These are phyloP conservation scores for Colletotrichum incanum DNA, from an alignment of 2,329 filamentous ascomycete genomes.

Conservation along the genomic window DNA sequence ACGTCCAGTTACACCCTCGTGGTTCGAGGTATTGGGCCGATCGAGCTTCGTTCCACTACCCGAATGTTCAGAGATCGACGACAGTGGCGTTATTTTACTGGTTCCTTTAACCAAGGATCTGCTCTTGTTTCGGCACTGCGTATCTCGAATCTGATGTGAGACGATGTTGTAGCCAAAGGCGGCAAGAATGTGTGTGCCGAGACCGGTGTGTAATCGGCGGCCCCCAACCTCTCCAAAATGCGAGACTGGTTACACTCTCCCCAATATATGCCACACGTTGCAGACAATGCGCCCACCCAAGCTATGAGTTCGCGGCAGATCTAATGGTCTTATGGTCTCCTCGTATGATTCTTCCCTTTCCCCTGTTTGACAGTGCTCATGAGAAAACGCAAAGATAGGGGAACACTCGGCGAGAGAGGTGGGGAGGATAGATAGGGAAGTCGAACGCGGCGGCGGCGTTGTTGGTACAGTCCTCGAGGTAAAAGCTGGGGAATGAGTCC, in stretches of 20 bases:
- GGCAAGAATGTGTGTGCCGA: conserved; percentile 13
- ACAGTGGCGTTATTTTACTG: not conserved
- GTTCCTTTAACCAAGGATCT: not conserved
- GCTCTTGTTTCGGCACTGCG: conserved; percentile 11
- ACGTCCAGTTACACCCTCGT: not conserved
- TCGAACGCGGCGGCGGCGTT: not conserved
- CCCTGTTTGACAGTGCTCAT: not conserved
- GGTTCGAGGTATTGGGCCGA: not conserved
- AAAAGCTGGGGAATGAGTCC: conserved; percentile 36
- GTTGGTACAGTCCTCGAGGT: conserved; percentile 18
- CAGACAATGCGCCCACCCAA: not conserved
- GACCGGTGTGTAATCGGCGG: conserved; percentile 24
- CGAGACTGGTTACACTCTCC: conserved; percentile 15
- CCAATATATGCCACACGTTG: conserved; percentile 4
- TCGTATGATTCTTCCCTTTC: conserved; percentile 21
- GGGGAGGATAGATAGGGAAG: conserved; percentile 17
- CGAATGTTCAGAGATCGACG: not conserved
- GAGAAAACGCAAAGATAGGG: conserved; percentile 4
- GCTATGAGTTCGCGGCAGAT: not conserved
- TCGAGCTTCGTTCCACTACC: not conserved
- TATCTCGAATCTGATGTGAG: conserved; percentile 17
- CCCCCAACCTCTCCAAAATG: not conserved
- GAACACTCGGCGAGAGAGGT: conserved; percentile 18
- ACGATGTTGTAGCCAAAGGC: conserved; percentile 11
- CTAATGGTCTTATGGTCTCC: not conserved